Evolutionary conservation across 352 stramenopile genomes (phyloP).

Genomic region (Globisporangium acanthophoron): DNA sequence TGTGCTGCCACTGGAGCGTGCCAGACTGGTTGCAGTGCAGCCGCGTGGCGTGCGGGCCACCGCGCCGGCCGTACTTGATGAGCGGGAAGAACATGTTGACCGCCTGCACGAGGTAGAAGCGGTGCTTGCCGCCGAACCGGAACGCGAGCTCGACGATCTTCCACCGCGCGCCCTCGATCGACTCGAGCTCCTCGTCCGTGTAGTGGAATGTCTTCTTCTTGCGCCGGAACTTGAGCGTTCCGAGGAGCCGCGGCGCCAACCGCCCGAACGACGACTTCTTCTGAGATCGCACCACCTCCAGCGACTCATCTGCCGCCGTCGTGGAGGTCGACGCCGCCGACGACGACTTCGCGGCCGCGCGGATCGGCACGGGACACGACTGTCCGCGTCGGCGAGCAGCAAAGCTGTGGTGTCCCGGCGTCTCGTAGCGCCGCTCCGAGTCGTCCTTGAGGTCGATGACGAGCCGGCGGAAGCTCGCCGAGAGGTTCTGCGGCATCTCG

Average conservation of each 20-base stretch:
- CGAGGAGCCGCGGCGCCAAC: constrained; percentile 50
- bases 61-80: constrained; percentile 74
- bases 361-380: constrained; percentile 45
- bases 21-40: constrained; percentile 80
- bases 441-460: constrained; percentile 73
- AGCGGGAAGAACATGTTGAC: constrained; percentile 85
- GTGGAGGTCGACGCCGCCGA: constrained; percentile 8
- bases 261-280: constrained; percentile 59
- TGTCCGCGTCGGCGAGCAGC: constrained; percentile 41
- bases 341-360: background rate
- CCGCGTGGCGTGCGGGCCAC: constrained; percentile 57
- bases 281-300: constrained; percentile 15
- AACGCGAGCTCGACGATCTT: constrained; percentile 86
- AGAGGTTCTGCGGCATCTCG: constrained; percentile 63
- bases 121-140: constrained; percentile 79
- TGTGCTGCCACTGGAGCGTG: constrained; percentile 85
- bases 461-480: constrained; percentile 63
- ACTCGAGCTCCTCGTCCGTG: constrained; percentile 76
- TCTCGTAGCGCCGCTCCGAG: constrained; percentile 30
- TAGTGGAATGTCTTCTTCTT: constrained; percentile 67
- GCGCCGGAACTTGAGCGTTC: constrained; percentile 53
- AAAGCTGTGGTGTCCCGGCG: constrained; percentile 4
- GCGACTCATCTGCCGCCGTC: background rate
- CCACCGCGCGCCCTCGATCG: constrained; percentile 73
- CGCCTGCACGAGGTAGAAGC: constrained; percentile 80